Conservation (phyloP, 2,329 filamentous ascomycete genomes). For the Aureobasidium sp. region DNA sequence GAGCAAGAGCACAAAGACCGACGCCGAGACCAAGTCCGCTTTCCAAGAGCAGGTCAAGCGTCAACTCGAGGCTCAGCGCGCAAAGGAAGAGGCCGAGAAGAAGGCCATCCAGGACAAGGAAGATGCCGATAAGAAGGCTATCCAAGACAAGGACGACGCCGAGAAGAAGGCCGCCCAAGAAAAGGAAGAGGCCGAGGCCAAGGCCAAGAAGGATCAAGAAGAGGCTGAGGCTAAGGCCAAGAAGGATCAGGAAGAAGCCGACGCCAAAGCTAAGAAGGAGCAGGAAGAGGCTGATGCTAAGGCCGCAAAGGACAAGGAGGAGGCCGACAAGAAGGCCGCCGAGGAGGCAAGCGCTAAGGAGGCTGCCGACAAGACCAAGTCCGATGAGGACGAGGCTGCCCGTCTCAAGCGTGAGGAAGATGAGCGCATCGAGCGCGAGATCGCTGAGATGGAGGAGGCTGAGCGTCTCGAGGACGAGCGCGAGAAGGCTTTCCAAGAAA, state of each 20-base stretch:
- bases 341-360: slow-evolving; percentile 16
- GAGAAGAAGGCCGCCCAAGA: slow-evolving; percentile 42
- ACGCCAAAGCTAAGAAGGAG: slow-evolving; percentile 28
- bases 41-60: slow-evolving; percentile 63
- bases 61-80: slow-evolving; percentile 31
- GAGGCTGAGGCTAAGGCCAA: neutral
- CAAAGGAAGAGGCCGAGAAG: slow-evolving; percentile 28
- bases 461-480: slow-evolving; percentile 48
- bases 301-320: slow-evolving; percentile 23
- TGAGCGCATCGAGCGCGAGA: slow-evolving; percentile 45
- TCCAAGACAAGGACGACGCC: slow-evolving; percentile 40
- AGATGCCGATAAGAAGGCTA: slow-evolving; percentile 15
- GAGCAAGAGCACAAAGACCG: slow-evolving; percentile 61
- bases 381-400: slow-evolving; percentile 23
- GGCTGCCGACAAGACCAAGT: slow-evolving; percentile 20
- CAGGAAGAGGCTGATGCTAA: slow-evolving; percentile 23
- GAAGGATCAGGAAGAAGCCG: slow-evolving; percentile 26
- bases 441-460: slow-evolving; percentile 51
- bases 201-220: neutral
- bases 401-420: slow-evolving; percentile 32
- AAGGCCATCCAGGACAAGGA: slow-evolving; percentile 12
- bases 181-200: slow-evolving; percentile 20
- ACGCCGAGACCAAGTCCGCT: slow-evolving; percentile 52
- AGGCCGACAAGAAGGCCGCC: slow-evolving; percentile 21
- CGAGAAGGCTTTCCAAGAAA: slow-evolving; percentile 64